Evolutionary conservation across 768 basidiomycete genomes (phyloP).

Genomic region (Calocera viscosa): DNA sequence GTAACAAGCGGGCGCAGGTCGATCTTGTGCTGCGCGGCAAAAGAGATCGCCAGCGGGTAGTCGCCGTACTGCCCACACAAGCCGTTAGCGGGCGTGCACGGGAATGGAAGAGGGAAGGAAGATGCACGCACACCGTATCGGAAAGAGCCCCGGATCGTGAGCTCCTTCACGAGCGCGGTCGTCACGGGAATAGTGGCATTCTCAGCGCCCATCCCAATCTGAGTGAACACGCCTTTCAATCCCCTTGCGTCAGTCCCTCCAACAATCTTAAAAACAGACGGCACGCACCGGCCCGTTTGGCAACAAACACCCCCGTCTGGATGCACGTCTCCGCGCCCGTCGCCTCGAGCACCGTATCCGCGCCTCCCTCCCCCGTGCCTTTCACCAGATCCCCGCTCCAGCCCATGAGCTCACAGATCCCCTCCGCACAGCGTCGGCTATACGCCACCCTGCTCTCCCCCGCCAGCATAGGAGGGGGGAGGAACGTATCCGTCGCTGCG

Average conservation of each 20-base stretch:
- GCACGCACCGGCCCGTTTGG: conserved; percentile 40
- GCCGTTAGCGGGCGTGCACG: neutral
- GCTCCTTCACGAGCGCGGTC: conserved; percentile 59
- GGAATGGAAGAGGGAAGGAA: neutral
- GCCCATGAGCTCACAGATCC: conserved; percentile 50
- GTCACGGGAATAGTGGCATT: conserved; percentile 64
- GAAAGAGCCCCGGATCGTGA: conserved; percentile 79
- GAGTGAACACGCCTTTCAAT: conserved; percentile 23
- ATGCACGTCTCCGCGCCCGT: conserved; percentile 89
- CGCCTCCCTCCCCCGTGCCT: conserved; percentile 45
- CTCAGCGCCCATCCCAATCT: conserved; percentile 80
- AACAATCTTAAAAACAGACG: neutral
- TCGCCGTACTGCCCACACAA: conserved; percentile 31
- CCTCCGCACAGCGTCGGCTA: conserved; percentile 55
- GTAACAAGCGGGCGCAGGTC: conserved; percentile 81
- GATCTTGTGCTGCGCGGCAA: conserved; percentile 69
- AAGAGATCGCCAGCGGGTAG: conserved; percentile 72
- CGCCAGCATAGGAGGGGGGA: conserved; percentile 34
- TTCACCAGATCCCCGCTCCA: conserved; percentile 38
- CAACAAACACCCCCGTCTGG: conserved; percentile 68
- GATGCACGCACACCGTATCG: conserved; percentile 50
- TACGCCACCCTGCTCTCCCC: conserved; percentile 59
- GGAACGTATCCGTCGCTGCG: conserved; percentile 64
- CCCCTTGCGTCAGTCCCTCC: neutral
- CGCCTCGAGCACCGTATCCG: conserved; percentile 84